Base-by-base conservation (phyloP, 2,329 filamentous ascomycete species). In the Ophiostoma pallidulum region DNA sequence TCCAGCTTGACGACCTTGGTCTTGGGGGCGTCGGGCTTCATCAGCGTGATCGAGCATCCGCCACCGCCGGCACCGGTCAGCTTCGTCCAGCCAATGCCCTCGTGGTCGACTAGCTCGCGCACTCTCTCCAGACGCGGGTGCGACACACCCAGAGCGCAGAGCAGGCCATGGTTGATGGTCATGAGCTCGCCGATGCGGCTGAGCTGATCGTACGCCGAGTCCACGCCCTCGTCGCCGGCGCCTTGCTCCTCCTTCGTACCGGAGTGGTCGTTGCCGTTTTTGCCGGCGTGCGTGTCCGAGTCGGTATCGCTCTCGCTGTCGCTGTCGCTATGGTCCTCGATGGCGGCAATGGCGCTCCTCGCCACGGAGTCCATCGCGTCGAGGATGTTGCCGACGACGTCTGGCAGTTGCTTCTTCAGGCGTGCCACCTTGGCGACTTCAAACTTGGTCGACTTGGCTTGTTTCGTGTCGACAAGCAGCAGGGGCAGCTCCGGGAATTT, bases 11-110 rank as follows among this genome's bases (percentile, higher is more conserved):
- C 65, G 24, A 94, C 66, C 57, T 76, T 76, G 51, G 77, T 69
- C 14, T 62, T 58, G 7, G 77, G 61, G 1, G 76, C 70, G 26
- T 77, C 78, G 0, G 86, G 85, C 54, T 83, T 84, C 41, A 98
- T 72, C 4, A 98, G 71, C 0, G 91, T 94, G 56, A 98, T 97
- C 3, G 90, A 91, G 65, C 94, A 97, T 3, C 92, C 92, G 48
- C 92, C 94, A 12, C 92, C 94, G 19, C 92, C 92, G 1, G 92
- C 92, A 29, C 92, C 92, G 0, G 92, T 98, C 49, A 98, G 75
- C 64, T 98, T 98, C 12, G 92, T 96, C 90, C 90, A 98, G 26
- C 92, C 92, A 48, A 96, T 85, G 35, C 84, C 85, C 48, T 88
- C 78, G 57, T 92, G 81, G 56, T 98, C 91, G 41, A 94, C 84